Percentiles rank a stretch among this genome's conserved stretches.
phyloP scores from a whole-genome alignment of 768 basidiomycete species.

The Pleurotus pulmonarius region DNA sequence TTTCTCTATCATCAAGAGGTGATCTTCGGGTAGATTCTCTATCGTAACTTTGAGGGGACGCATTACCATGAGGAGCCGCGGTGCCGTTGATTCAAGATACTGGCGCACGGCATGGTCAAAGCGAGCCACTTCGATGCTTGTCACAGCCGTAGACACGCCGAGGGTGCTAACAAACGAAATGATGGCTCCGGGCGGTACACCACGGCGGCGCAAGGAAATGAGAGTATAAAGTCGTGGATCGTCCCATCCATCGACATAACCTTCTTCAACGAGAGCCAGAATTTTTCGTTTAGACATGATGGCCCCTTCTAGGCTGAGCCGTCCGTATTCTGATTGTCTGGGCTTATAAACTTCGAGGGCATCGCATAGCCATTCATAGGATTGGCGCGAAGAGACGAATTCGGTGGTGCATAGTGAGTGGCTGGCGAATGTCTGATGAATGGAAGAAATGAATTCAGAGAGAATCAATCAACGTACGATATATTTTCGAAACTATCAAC shows the following conservation, averaged over 20 bases:
- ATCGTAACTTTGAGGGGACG: constrained; percentile 88
- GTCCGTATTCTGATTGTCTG: constrained; percentile 93
- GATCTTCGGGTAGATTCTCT: constrained; percentile 87
- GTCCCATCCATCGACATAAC: constrained; percentile 90
- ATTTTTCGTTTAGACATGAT: constrained; percentile 98
- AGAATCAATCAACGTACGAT: constrained; percentile 59
- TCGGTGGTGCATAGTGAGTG: constrained; percentile 97
- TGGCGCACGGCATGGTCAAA: constrained; percentile 89
- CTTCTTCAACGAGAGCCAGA: constrained; percentile 77
- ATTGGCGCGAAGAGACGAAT: constrained; percentile 92
- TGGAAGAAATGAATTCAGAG: neutral
- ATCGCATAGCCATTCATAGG: constrained; percentile 99
- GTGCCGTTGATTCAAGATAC: constrained; percentile 85
- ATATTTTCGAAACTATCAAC: constrained; percentile 99
- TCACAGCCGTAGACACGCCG: constrained; percentile 85
- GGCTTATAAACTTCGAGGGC: constrained; percentile 97
- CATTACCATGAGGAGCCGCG: constrained; percentile 88
- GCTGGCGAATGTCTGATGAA: constrained; percentile 35
- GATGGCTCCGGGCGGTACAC: constrained; percentile 95
- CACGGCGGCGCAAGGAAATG: constrained; percentile 91
- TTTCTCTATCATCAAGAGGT: constrained; percentile 79
- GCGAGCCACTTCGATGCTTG: constrained; percentile 82
- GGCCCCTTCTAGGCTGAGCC: constrained; percentile 89
- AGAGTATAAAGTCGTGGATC: constrained; percentile 97
- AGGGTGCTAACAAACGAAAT: constrained; percentile 88